Evolutionary conservation across 768 basidiomycete species (phyloP), one percentile per base, ranked within the genome.

Genomic region (Russula sp.): DNA sequence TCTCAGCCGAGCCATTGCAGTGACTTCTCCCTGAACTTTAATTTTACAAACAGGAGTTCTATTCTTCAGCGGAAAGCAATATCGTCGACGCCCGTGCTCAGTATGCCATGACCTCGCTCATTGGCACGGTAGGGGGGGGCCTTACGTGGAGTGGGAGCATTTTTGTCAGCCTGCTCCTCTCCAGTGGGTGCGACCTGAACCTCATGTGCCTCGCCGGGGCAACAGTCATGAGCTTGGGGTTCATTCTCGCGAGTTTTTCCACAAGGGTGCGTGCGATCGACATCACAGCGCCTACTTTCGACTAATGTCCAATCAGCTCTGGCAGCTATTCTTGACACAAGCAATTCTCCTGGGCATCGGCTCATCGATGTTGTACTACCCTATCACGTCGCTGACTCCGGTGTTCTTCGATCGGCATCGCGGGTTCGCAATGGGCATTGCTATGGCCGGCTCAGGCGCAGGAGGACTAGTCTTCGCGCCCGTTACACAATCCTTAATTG

Each of bases 111-210:
- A 75, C 78, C 1, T 75, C 78, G 0, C 70, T 79, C 4, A 73
- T 79, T 2, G 78, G 79, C 0, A 78, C 77, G 3, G 74, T 79
- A 20, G 79, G 77, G 1, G 74, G 75, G 32, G 77, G 79, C 2
- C 69, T 80, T 31, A 79, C 78, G 0, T 80, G 79, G 79, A 77
- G 78, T 61, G 79, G 79, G 20, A 73, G 77, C 54, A 76, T 80
- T 55, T 76, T 77, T 60, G 78, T 79, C 39, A 77, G 76, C 47
- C 74, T 76, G 4, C 65, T 79, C 51, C 74, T 79, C 16, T 71
- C 75, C 10, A 70, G 73, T 7, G 55, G 73, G 6, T 68, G 73
- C 48, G 70, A 75, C 62, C 62, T 77, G 10, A 71, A 72, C 52
- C 61, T 75, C 37, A 73, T 80, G 58, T 76, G 76, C 1, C 58